Evolutionary conservation across 169 alveolate species (phyloP), one percentile per base, ranked within the genome.

Genomic region (Eimeria zaria): DNA sequence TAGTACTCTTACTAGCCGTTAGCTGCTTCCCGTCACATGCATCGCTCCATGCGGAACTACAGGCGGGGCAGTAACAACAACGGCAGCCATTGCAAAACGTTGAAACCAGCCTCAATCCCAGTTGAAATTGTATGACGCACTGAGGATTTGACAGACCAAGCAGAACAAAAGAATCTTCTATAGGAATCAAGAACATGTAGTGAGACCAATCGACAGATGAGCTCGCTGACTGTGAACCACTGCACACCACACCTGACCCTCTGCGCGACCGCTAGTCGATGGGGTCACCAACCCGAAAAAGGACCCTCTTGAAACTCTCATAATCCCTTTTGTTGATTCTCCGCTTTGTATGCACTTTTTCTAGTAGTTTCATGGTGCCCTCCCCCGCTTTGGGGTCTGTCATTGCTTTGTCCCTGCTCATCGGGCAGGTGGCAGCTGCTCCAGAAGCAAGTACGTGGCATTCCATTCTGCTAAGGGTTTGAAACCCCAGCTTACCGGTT

Each of bases 161-260:
- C 83, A n/a, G 24, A 20, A 0, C 0, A 73, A 39, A 73, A 6
- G 9, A 16, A 9, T 16, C 1, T 2, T 14, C 14, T 1, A 14
- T 73, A 0, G 83, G 5, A 27, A 73, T 4, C 30, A 73, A 22
- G 18, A 0, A 69, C 33, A 4, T 73, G 18, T 2, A 73, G 16
- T 6, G 83, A 18, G 12, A 39, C 51, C n/a, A 73, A 22, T 7
- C 83, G 20, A 4, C 55, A 12, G 55, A 16, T 39, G 53, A 39
- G 55, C 83, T 73, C 18, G 83, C 83, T 73, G 55, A 39, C 83
- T 73, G 83, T 30, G 83, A 53, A 39, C 83, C 83, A 14, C 83
- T 18, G 30, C 83, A 73, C n/a, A 33, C 2, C 33, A 22, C 83
- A 33, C 55, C 53, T 73, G 83, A 36, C 83, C 55, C 14, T 53